A percentile compares a stretch with the other conserved stretches of the same genome.
Evolutionary conservation across 139 green algal genomes (phyloP).

Genomic region (Closterium sp.): DNA sequence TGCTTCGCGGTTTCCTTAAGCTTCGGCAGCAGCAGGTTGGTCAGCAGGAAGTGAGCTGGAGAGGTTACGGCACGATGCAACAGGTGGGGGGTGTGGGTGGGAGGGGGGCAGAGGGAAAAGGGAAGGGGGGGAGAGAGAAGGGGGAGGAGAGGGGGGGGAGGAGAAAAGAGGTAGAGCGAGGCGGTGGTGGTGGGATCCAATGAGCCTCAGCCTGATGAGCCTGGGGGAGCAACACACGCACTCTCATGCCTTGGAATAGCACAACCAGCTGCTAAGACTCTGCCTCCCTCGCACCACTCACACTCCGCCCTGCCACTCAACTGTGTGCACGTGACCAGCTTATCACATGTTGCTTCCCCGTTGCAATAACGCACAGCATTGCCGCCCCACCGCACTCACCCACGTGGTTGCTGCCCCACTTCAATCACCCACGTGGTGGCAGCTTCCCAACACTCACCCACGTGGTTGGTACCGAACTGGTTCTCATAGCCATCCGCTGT

Average conservation of each 20-base stretch:
- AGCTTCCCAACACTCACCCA: background rate
- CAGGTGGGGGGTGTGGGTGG: background rate
- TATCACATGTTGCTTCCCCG: too few species aligned
- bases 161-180: background rate
- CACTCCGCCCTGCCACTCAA: too few species aligned
- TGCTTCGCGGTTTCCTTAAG: conserved; percentile 36
- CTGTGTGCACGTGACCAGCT: too few species aligned
- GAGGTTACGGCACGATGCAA: background rate
- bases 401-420: too few species aligned
- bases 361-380: too few species aligned
- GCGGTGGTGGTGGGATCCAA: background rate
- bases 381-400: too few species aligned
- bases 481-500: conserved; percentile 78
- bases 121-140: conserved; percentile 35
- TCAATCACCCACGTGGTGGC: too few species aligned
- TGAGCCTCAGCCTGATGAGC: too few species aligned
- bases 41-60: conserved; percentile 53
- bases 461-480: conserved; percentile 50
- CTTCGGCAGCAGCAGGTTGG: conserved; percentile 34
- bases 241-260: too few species aligned
- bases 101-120: conserved; percentile 33
- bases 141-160: background rate
- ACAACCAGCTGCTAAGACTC: too few species aligned
- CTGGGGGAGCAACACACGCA: too few species aligned
- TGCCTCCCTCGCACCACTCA: too few species aligned